A percentile compares a stretch with the other conserved stretches of the same genome.
phyloP scores from a whole-genome alignment of 805 yeast species.

The Candida arabinofermentans region DNA sequence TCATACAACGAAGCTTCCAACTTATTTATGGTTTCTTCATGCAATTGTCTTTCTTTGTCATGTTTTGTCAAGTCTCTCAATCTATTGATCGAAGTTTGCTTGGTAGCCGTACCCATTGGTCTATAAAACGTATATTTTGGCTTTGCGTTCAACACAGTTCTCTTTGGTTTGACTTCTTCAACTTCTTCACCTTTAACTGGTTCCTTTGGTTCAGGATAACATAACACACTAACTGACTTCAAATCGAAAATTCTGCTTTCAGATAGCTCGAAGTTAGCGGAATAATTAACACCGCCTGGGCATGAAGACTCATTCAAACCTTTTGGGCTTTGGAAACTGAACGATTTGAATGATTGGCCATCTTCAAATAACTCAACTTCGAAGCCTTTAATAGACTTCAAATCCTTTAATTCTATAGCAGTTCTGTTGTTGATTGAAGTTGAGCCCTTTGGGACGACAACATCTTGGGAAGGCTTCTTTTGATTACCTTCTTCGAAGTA shows the following conservation, averaged over 20 bases:
- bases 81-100: slow-evolving; percentile 41
- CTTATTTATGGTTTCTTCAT: slow-evolving; percentile 59
- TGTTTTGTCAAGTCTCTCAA: slow-evolving; percentile 47
- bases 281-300: slow-evolving; percentile 31
- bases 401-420: slow-evolving; percentile 36
- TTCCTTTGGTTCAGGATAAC: slow-evolving; percentile 12
- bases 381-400: slow-evolving; percentile 32
- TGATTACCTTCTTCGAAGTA: slow-evolving; percentile 18
- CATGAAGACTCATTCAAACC: slow-evolving; percentile 36
- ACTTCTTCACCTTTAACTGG: slow-evolving; percentile 12
- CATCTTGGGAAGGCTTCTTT: slow-evolving; percentile 22
- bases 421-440: slow-evolving; percentile 29
- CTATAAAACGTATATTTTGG: slow-evolving; percentile 38
- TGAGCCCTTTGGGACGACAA: slow-evolving; percentile 48
- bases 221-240: slow-evolving; percentile 36
- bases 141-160: slow-evolving; percentile 21
- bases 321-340: slow-evolving; percentile 7
- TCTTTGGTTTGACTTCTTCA: slow-evolving; percentile 17
- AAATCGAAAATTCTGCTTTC: slow-evolving; percentile 42
- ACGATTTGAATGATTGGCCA: slow-evolving; percentile 12
- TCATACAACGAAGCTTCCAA: slow-evolving; percentile 74
- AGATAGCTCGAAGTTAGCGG: slow-evolving; percentile 18
- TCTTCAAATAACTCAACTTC: slow-evolving; percentile 35
- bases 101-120: slow-evolving; percentile 47
- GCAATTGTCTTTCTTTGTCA: slow-evolving; percentile 50